Evolutionary conservation across 2,329 filamentous ascomycete genomes (phyloP).

Genomic region (Aspergillus sp.): DNA sequence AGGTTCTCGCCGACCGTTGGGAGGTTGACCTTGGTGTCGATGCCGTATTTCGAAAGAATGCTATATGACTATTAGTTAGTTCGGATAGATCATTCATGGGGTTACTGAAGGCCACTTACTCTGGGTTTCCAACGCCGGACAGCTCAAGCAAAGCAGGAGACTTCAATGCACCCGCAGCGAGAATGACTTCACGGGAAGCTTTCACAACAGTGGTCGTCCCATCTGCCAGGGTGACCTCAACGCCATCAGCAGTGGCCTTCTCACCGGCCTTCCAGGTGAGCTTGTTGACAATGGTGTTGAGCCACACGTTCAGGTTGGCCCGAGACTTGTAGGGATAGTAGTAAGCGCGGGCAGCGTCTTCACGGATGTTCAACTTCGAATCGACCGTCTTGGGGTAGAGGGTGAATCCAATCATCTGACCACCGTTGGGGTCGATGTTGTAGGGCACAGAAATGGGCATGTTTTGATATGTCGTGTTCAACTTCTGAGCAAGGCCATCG

Average conservation of each 20-base stretch:
- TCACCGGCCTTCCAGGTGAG: background rate
- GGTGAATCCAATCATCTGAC: background rate
- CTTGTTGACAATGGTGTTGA: background rate
- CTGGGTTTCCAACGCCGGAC: background rate
- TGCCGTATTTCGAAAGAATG: background rate
- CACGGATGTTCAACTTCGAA: background rate
- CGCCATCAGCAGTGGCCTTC: background rate
- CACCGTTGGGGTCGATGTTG: slow-evolving; percentile 15
- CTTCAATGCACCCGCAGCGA: background rate
- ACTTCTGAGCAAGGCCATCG: slow-evolving; percentile 16
- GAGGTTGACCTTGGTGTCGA: slow-evolving; percentile 7
- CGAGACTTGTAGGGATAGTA: background rate
- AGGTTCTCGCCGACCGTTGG: slow-evolving; percentile 10
- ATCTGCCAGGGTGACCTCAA: background rate
- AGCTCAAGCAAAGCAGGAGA: background rate
- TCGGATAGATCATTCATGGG: too few relatives aligned
- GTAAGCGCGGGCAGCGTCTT: background rate
- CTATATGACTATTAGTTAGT: background rate
- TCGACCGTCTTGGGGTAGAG: too few relatives aligned
- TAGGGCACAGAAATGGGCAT: slow-evolving; percentile 32
- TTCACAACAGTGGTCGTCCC: background rate
- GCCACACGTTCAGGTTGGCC: background rate
- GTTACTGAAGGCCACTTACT: too few relatives aligned
- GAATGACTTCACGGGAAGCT: background rate
- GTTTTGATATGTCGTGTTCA: slow-evolving; percentile 33